Evolutionary conservation across 1,284 basidiomycete species (phyloP).

Genomic region (Flammula alnicola): DNA sequence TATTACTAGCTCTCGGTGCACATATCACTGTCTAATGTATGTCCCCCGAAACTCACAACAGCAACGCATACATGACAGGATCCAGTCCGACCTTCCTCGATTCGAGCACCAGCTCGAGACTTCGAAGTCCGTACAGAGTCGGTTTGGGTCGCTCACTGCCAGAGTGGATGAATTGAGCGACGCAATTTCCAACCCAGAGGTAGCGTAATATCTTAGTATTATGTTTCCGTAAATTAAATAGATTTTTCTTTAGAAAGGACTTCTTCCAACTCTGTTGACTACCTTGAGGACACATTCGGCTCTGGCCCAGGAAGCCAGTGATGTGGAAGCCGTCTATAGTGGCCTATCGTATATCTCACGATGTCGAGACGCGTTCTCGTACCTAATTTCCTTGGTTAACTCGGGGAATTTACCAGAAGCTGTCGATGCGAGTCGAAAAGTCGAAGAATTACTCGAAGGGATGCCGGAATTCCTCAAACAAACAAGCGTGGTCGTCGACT

Average conservation of each 20-base stretch:
- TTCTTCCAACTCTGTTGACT: slow-evolving; percentile 59
- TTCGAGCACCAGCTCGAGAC: slow-evolving; percentile 68
- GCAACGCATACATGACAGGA: slow-evolving; percentile 70
- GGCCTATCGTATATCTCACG: slow-evolving; percentile 57
- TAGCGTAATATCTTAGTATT: slow-evolving; percentile 32
- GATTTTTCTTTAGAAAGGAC: slow-evolving; percentile 55
- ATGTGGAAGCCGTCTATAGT: slow-evolving; percentile 54
- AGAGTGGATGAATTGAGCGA: slow-evolving; percentile 58
- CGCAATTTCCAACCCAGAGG: slow-evolving; percentile 61
- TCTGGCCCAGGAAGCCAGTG: slow-evolving; percentile 61
- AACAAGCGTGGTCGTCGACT: slow-evolving; percentile 54
- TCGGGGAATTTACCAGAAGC: slow-evolving; percentile 67
- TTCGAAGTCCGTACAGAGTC: slow-evolving; percentile 65
- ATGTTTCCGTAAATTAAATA: slow-evolving; percentile 6
- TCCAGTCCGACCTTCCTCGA: slow-evolving; percentile 61
- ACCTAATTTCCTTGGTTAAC: slow-evolving; percentile 49
- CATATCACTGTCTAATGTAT: no score
- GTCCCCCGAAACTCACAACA: slow-evolving; percentile 33
- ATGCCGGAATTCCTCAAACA: slow-evolving; percentile 56
- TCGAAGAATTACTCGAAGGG: slow-evolving; percentile 50
- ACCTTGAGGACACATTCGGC: slow-evolving; percentile 59
- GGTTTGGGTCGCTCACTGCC: slow-evolving; percentile 52
- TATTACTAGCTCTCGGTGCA: slow-evolving; percentile 3
- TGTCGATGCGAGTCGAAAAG: slow-evolving; percentile 42
- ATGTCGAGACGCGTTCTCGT: slow-evolving; percentile 50